Conservation (phyloP, 2,329 filamentous ascomycete species). For the Calonectria pteridis region DNA sequence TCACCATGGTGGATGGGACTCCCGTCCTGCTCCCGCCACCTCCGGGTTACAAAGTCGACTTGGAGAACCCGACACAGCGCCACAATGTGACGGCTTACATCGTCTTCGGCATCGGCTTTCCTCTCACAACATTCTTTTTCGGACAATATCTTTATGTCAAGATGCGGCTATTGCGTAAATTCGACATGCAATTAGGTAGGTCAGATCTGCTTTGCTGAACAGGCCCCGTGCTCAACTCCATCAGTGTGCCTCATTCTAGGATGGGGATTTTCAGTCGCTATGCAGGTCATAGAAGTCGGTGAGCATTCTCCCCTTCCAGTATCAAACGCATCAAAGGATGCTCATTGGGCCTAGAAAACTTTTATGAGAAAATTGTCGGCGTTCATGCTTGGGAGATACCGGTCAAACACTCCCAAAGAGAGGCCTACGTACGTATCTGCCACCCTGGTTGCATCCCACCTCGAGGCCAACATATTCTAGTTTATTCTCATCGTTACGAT, state of each 20-base stretch:
- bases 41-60: constrained; percentile 45
- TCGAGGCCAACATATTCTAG: constrained; percentile 45
- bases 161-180: constrained; percentile 17
- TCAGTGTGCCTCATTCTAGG: constrained; percentile 9
- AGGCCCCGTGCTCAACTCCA: not conserved
- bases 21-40: constrained; percentile 42
- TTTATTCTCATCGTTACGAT: constrained; percentile 45
- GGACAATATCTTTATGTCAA: constrained; percentile 43
- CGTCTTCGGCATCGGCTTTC: constrained; percentile 39
- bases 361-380: constrained; percentile 25
- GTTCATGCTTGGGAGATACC: constrained; percentile 35
- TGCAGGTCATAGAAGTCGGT: not conserved
- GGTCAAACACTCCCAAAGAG: constrained; percentile 12
- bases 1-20: constrained; percentile 39
- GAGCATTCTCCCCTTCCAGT: not conserved
- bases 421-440: constrained; percentile 18
- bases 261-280: not conserved
- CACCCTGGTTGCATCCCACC: constrained; percentile 18
- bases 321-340: not conserved
- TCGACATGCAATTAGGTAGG: constrained; percentile 18
- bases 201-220: not conserved
- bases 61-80: constrained; percentile 43
- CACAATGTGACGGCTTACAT: constrained; percentile 34
- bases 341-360: constrained; percentile 9
- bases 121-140: constrained; percentile 32